A percentile compares a stretch with the other conserved stretches of the same genome.
Evolutionary conservation across 2,329 filamentous ascomycete genomes (phyloP).

Genomic region (Verticillium albo-atrum): DNA sequence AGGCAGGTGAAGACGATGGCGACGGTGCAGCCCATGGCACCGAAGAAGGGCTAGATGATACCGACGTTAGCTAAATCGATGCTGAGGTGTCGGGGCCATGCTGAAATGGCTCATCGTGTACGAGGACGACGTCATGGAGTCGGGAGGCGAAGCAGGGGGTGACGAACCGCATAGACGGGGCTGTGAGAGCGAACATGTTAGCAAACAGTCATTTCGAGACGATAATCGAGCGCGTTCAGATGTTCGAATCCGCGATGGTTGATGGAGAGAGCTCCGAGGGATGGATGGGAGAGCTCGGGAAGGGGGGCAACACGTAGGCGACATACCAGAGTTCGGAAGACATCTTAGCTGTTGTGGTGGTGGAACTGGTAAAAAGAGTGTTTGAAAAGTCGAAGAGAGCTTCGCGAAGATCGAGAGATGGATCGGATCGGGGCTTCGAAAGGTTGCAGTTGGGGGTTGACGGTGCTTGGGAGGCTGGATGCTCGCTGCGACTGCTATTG

Average conservation of each 20-base stretch:
- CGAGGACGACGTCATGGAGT: conserved; percentile 13
- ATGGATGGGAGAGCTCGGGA: conserved; percentile 25
- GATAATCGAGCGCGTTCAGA: background rate
- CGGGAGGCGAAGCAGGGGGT: conserved; percentile 13
- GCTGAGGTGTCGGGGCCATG: conserved; percentile 1
- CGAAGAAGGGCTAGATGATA: conserved; percentile 73
- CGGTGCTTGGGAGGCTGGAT: conserved; percentile 7
- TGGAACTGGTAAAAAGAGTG: conserved; percentile 11
- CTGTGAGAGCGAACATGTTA: conserved; percentile 41
- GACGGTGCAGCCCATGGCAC: conserved; percentile 95
- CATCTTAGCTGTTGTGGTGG: conserved; percentile 54
- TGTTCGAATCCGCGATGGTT: conserved; percentile 4
- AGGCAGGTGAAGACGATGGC: conserved; percentile 97
- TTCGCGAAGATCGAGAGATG: conserved; percentile 6
- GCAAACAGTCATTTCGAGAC: conserved; percentile 9
- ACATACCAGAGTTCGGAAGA: conserved; percentile 78
- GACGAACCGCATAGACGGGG: conserved; percentile 98
- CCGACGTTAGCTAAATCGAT: conserved; percentile 25
- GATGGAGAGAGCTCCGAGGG: conserved; percentile 23
- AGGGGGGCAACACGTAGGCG: conserved; percentile 27
- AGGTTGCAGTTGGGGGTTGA: conserved; percentile 3
- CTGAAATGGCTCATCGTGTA: conserved; percentile 10
- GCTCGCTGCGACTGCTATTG: conserved; percentile 4
- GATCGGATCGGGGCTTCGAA: conserved; percentile 7
- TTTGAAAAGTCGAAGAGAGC: conserved; percentile 2